Base-by-base conservation (phyloP, 352 stramenopile species). In the Phytophthora pseudosyringae region DNA sequence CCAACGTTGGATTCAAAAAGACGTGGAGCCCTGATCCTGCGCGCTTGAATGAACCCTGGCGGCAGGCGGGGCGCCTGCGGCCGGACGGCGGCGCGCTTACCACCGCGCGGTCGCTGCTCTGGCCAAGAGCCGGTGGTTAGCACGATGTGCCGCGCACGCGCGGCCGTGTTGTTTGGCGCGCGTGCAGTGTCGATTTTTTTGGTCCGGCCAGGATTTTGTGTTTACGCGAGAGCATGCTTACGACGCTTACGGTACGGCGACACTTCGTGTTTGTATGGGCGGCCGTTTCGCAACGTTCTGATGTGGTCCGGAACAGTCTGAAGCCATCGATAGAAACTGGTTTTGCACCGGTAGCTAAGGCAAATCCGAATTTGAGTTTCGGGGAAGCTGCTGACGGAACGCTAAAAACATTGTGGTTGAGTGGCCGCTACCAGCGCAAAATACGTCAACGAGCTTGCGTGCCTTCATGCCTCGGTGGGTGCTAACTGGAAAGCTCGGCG, bases 21-120 rank as follows among this genome's bases (percentile, higher is more conserved):
- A 33, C n/a, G 44, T 29, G 50, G 36, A 65, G 56, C 53, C 41
- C 36, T 38, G 54, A 65, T 57, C 33, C 25, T 28, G 25, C 11
- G 41, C 35, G 39, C 40, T 59, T 64, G 55, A 66, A 47, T 48
- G 55, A 54, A 60, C 12, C 62, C 62, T 39, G 46, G 29, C 21
- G 38, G 38, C 29, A 66, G 48, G 54, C 58, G 38, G 48, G 41
- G 21, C 58, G 12, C 5, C 33, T 1, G 21, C 33, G 33, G 7
- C 45, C 28, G 28, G 13, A 36, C 28, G 15, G 33, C 12, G 32
- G 4, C 10, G 1, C 21, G 21, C 29, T 40, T 59, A 65, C 58
- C 38, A 59, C 39, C 21, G 21, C 18, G 21, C 18, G n/a, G 45
- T 26, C 35, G 43, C 43, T 53, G 29, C 41, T 40, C 28, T 41